Conservation (phyloP, 179 eudicot genomes). For the Nepenthes alata region DNA sequence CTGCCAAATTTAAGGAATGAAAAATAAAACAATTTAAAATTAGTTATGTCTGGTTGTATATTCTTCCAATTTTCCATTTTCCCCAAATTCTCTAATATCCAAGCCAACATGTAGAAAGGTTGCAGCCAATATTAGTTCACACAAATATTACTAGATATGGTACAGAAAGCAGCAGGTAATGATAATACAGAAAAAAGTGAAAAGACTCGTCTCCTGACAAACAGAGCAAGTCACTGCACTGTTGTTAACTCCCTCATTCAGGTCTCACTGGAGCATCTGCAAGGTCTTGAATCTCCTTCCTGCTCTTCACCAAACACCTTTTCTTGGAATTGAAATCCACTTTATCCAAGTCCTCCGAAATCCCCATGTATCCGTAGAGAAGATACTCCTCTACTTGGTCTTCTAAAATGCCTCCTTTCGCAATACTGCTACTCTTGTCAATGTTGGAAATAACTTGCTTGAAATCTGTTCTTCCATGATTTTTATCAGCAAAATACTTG, state of each 20-base stretch:
- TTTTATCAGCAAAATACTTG: conserved; percentile 24
- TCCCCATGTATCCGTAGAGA: conserved; percentile 46
- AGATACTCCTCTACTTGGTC: conserved; percentile 16
- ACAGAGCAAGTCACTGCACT: background rate
- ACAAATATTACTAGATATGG: background rate
- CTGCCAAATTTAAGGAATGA: too few relatives aligned
- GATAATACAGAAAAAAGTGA: background rate
- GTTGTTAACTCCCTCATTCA: conserved; percentile 4
- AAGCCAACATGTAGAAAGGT: background rate
- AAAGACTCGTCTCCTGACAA: background rate
- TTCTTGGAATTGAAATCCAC: conserved; percentile 36
- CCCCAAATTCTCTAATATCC: background rate
- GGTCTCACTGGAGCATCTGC: conserved; percentile 43
- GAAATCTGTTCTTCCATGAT: conserved; percentile 36
- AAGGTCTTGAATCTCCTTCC: conserved; percentile 42
- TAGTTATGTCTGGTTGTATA: too few relatives aligned
- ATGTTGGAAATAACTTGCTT: conserved; percentile 19
- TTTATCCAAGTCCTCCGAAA: conserved; percentile 44
- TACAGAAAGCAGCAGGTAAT: background rate
- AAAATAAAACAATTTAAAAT: too few relatives aligned
- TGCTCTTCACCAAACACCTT: conserved; percentile 46
- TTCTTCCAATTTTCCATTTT: too few relatives aligned
- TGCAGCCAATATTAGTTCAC: background rate
- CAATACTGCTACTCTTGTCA: conserved; percentile 15
- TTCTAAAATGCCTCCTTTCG: conserved; percentile 5